A percentile compares a stretch with the other conserved stretches of the same genome.
Conservation (phyloP, 306 rosid genomes). For the Quercus agrifolia region DNA sequence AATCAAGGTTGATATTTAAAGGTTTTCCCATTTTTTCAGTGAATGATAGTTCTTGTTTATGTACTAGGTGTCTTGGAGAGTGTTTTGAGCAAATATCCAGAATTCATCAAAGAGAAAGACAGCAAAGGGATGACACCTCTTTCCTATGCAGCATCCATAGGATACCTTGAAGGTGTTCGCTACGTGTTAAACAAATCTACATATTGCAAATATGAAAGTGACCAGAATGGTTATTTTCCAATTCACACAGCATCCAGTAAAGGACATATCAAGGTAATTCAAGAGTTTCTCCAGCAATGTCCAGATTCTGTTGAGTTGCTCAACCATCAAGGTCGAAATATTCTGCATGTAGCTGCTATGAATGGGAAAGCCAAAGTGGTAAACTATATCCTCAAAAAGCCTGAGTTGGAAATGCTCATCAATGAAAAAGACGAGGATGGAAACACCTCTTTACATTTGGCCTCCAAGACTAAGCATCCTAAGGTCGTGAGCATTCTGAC, state of each 20-base stretch:
- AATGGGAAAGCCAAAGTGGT: not conserved
- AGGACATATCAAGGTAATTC: not conserved
- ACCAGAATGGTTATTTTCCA: not conserved
- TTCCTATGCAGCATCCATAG: not conserved
- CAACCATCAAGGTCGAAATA: not conserved
- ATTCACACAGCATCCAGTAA: conserved; percentile 2
- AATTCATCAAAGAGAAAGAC: not conserved
- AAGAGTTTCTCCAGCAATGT: not conserved
- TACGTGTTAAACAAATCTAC: not conserved
- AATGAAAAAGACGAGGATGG: not conserved
- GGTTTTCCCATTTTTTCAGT: too few relatives aligned
- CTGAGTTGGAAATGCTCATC: not conserved
- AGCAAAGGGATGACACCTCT: not conserved
- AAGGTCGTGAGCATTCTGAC: not conserved
- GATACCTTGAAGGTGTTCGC: not conserved
- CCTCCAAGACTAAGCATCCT: not conserved
- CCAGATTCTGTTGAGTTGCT: not conserved
- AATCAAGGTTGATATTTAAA: too few relatives aligned
- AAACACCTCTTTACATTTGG: conserved; percentile 1
- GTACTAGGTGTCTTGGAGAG: too few relatives aligned
- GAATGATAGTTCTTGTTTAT: too few relatives aligned
- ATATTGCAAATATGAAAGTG: not conserved
- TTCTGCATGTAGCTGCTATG: not conserved
- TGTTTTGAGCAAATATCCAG: too few relatives aligned
- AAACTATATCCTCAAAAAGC: not conserved